phyloP scores from a whole-genome alignment of 2,329 filamentous ascomycete species.

The Colletotrichum plurivorum region DNA sequence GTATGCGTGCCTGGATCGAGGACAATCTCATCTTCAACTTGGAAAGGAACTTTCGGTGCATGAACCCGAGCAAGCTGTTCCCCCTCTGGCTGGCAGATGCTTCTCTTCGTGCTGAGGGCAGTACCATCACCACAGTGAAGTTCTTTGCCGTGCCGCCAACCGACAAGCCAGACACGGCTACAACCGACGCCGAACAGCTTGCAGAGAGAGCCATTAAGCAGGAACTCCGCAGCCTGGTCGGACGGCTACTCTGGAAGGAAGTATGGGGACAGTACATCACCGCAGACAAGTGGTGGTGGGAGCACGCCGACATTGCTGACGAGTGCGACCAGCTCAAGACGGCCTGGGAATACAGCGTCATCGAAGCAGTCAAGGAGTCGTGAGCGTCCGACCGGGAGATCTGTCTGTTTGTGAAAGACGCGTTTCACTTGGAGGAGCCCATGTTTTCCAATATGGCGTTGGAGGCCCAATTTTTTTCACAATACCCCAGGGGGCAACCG shows the following conservation, averaged over 20 bases:
- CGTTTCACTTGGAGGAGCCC: conserved; percentile 1
- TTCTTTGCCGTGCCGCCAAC: conserved; percentile 62
- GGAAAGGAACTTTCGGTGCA: conserved; percentile 70
- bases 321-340: conserved; percentile 70
- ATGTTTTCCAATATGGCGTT: conserved; percentile 30
- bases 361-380: conserved; percentile 67
- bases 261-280: conserved; percentile 70
- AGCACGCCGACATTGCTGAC: conserved; percentile 66
- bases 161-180: conserved; percentile 44
- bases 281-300: conserved; percentile 73
- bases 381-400: neutral
- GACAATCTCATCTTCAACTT: conserved; percentile 72
- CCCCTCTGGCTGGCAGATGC: conserved; percentile 72
- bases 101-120: conserved; percentile 63
- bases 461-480: conserved; percentile 35
- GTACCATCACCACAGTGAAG: conserved; percentile 61
- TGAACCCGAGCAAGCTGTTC: conserved; percentile 70
- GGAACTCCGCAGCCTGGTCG: conserved; percentile 66
- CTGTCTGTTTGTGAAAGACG: neutral
- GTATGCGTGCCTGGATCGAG: conserved; percentile 73
- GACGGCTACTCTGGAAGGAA: conserved; percentile 72
- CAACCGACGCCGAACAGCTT: conserved; percentile 37
- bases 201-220: conserved; percentile 54
- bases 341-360: conserved; percentile 71
- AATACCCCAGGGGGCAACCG: conserved; percentile 22